Evolutionary conservation across 73 alveolate species (phyloP), one percentile per base, ranked within the genome.

Genomic region (Stentor roeselii): DNA sequence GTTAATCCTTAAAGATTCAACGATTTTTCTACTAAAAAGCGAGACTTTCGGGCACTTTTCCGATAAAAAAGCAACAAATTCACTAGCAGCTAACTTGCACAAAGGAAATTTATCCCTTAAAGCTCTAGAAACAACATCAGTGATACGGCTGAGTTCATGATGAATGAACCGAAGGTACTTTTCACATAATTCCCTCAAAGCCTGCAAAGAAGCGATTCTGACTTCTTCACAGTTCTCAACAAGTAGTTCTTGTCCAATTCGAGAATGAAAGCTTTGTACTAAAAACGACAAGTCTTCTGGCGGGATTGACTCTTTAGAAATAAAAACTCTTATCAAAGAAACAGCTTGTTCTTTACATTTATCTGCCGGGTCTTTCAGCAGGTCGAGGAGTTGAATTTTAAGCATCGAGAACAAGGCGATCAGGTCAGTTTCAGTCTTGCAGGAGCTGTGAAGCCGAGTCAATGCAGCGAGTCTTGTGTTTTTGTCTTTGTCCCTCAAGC

Each of bases 141-240:
- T 67, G 37, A 67, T 67, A 30, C 37, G 14, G 1, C 80, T 40
- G 34, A 67, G 37, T 32, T 21, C n/a, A 30, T 15, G 80, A 1
- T 21, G 42, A 11, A 67, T 21, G 34, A 67, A 32, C 21, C 21
- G n/a, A 15, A n/a, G 14, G 34, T 67, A 2, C 0, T 0, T 67
- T 1, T 21, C 34, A 1, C 41, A 21, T 21, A 67, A 21, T 14
- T 14, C 27, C 14, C 14, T 30, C 34, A 67, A 67, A 1, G 41
- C 37, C 11, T 21, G 41, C 80, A 32, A 30, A 1, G 11, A 21
- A 21, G n/a, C 14, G 37, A 67, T 32, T 32, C 37, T n/a, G 11
- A 67, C 37, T 67, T 67, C 80, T 67, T 67, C 80, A 67, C 80
- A 67, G 21, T 36, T 67, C 41, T 67, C 80, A 11, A 32, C 27